phyloP scores from a whole-genome alignment of 2,329 filamentous ascomycete species.

The Chrysoporthe cubensis region DNA sequence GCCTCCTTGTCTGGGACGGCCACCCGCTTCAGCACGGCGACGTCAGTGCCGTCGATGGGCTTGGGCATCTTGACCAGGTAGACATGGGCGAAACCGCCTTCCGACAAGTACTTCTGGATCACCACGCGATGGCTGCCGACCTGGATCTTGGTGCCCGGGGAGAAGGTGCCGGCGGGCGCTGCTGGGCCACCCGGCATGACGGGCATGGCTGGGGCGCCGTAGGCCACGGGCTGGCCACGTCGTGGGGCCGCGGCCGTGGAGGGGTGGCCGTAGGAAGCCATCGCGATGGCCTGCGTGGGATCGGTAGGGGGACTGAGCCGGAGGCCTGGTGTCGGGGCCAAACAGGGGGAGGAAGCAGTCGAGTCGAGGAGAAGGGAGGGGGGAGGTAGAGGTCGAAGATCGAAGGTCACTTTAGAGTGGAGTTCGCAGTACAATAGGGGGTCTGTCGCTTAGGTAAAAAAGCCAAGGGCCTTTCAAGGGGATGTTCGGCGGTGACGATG shows the following conservation, averaged over 20 bases:
- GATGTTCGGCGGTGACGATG: slow-evolving; percentile 23
- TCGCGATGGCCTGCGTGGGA: slow-evolving; percentile 31
- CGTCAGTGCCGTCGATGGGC: slow-evolving; percentile 75
- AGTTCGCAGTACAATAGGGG: slow-evolving; percentile 26
- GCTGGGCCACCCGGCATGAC: slow-evolving; percentile 40
- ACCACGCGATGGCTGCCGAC: slow-evolving; percentile 90
- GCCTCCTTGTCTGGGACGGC: slow-evolving; percentile 96
- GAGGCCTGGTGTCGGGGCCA: slow-evolving; percentile 21
- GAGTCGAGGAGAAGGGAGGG: slow-evolving; percentile 8
- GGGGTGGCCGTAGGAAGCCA: slow-evolving; percentile 47
- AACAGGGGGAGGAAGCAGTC: slow-evolving; percentile 18
- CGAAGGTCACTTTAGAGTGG: slow-evolving; percentile 16
- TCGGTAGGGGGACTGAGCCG: slow-evolving; percentile 20
- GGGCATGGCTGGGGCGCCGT: slow-evolving; percentile 46
- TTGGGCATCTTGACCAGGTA: slow-evolving; percentile 89
- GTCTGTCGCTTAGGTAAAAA: slow-evolving; percentile 28
- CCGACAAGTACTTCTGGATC: slow-evolving; percentile 96
- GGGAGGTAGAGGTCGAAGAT: slow-evolving; percentile 16
- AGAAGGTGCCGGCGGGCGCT: slow-evolving; percentile 82
- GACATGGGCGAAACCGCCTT: slow-evolving; percentile 97
- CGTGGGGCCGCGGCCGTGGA: slow-evolving; percentile 44
- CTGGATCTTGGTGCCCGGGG: slow-evolving; percentile 94
- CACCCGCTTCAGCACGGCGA: slow-evolving; percentile 89
- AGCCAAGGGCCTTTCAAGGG: slow-evolving; percentile 4
- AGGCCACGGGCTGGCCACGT: slow-evolving; percentile 48